A percentile compares a stretch with the other conserved stretches of the same genome.
Conservation (phyloP, 2,329 filamentous ascomycete genomes). For the Lizonia empirigonia region DNA sequence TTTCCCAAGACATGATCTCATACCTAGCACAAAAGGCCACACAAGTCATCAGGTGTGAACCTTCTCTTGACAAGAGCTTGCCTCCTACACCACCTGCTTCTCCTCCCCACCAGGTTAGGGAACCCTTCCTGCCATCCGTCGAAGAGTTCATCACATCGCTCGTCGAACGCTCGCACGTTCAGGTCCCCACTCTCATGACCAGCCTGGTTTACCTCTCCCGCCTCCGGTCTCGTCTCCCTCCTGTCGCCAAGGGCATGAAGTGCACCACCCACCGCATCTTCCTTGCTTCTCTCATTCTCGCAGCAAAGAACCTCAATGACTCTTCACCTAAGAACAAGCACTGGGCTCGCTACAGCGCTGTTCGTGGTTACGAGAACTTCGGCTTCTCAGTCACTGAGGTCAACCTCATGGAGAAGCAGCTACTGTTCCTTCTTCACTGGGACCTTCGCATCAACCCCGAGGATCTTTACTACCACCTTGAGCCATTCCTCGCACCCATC, state of each 20-base stretch:
- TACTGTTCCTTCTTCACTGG: conserved; percentile 94
- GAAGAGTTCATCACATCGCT: conserved; percentile 92
- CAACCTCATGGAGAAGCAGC: conserved; percentile 99
- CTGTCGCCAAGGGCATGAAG: conserved; percentile 92
- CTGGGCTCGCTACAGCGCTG: conserved; percentile 91
- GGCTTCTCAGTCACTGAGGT: conserved; percentile 95
- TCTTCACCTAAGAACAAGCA: conserved; percentile 99
- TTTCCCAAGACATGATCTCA: conserved; percentile 75
- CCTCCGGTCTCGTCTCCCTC: conserved; percentile 82
- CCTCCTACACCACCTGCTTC: conserved; percentile 66
- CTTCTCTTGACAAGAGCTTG: conserved; percentile 54
- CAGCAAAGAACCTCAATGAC: conserved; percentile 98
- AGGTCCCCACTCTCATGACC: conserved; percentile 96
- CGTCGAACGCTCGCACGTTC: conserved; percentile 90
- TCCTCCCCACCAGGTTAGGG: conserved; percentile 60
- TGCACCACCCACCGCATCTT: conserved; percentile 99
- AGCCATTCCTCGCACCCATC: conserved; percentile 86
- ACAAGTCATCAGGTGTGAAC: conserved; percentile 81
- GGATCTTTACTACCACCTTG: conserved; percentile 85
- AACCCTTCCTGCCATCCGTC: conserved; percentile 70
- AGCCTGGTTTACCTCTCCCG: conserved; percentile 91
- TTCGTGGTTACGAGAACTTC: conserved; percentile 75
- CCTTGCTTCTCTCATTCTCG: conserved; percentile 80
- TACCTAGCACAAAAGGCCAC: conserved; percentile 76
- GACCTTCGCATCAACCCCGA: conserved; percentile 84